Percentiles rank a stretch among this genome's conserved stretches.
Evolutionary conservation across 495 filamentous ascomycete species (phyloP).

Genomic region (Chlorociboria aeruginascens): DNA sequence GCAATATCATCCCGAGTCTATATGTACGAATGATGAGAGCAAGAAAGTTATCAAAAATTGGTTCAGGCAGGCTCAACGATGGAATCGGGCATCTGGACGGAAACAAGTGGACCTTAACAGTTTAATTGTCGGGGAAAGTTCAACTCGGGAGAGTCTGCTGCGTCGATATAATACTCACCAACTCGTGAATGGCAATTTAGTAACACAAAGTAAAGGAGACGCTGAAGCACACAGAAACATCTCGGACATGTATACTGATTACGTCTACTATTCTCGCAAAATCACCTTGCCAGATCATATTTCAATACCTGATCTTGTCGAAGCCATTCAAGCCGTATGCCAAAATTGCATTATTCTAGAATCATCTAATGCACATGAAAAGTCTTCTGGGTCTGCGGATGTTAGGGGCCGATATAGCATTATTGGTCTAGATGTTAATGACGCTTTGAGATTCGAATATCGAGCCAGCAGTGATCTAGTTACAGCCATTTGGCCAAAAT

Average conservation of each 20-base stretch:
- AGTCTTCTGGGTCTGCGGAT: conserved; percentile 1
- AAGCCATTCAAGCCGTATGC: conserved; percentile 5
- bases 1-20: conserved; percentile 91
- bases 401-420: conserved; percentile 56
- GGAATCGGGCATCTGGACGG: conserved; percentile 29
- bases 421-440: conserved; percentile 44
- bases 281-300: conserved; percentile 1
- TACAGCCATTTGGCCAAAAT: conserved; percentile 13
- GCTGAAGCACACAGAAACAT: neutral
- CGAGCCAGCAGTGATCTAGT: conserved; percentile 29
- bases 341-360: conserved; percentile 16
- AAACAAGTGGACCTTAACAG: neutral
- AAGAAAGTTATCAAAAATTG: conserved; percentile 59
- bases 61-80: conserved; percentile 49
- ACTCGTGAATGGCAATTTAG: too few species aligned
- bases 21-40: conserved; percentile 68
- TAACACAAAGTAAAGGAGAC: neutral
- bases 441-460: conserved; percentile 42
- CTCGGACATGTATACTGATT: neutral
- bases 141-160: conserved; percentile 11
- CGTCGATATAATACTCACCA: conserved; percentile 10
- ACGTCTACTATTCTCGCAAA: conserved; percentile 2
- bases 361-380: conserved; percentile 16
- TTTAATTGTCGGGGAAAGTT: conserved; percentile 3
- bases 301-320: conserved; percentile 12